A percentile compares a stretch with the other conserved stretches of the same genome.
Conservation (phyloP, 202 grass and related monocot species). For the Elaeis oleifera region DNA sequence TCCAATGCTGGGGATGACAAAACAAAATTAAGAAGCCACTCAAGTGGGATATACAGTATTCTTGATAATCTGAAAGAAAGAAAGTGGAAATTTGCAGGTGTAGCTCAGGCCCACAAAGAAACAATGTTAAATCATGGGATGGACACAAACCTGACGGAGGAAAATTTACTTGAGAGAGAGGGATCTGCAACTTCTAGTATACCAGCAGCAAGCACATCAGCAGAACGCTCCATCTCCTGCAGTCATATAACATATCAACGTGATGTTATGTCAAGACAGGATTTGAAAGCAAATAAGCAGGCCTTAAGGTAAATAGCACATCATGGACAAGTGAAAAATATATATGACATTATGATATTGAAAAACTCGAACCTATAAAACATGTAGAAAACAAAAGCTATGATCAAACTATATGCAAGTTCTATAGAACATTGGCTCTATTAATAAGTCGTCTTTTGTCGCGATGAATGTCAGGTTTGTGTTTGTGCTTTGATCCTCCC, state of each 20-base stretch:
- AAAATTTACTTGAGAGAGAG: constrained; percentile 94
- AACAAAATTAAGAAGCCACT: constrained; percentile 4
- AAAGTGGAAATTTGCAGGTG: not conserved
- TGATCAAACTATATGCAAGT: no score
- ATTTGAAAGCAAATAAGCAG: no score
- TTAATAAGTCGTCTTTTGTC: no score
- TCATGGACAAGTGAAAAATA: no score
- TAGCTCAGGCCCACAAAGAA: not conserved
- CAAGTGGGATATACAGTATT: not conserved
- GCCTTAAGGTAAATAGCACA: no score
- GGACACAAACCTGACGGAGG: constrained; percentile 61
- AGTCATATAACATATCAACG: not conserved
- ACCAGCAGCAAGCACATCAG: constrained; percentile 91
- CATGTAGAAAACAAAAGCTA: no score
- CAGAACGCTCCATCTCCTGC: constrained; percentile 97
- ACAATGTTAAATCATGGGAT: not conserved
- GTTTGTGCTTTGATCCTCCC: no score
- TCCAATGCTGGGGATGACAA: constrained; percentile 55
- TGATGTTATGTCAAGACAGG: no score
- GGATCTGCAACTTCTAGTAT: constrained; percentile 85
- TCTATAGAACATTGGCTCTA: no score
- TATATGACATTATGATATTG: no score
- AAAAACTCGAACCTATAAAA: no score
- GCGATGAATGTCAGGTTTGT: no score
- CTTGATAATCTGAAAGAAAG: not conserved